Evolutionary conservation across 225 moss, liverwort and hornwort genomes (phyloP), one percentile per base, ranked within the genome.

Genomic region (Sphagnum tenellum): DNA sequence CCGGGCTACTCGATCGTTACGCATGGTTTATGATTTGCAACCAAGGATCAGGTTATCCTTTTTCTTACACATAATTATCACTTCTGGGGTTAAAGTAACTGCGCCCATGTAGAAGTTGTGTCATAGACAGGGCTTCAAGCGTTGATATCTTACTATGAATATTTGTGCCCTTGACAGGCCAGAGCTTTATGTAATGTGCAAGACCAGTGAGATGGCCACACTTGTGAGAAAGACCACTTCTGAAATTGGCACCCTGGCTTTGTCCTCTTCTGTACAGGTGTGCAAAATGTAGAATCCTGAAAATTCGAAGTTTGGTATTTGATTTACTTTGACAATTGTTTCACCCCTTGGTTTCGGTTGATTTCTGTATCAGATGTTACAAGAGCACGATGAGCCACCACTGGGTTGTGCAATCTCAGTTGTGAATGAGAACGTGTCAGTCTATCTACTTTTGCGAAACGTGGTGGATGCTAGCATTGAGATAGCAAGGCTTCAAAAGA

Each of bases 11-110:
- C 79, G 89, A 51, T 85, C 85, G 49, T 67, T 94, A 9, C 91
- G 91, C 46, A 94, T 88, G 91, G 83, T 77, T 8, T 91, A 87
- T 70, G 87, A 83, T 59, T 69, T 94, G 73, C 91, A 86, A 61
- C 83, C 89, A 29, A 91, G 75, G 75, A 78, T 86, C 69, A 84
- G 82, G 94, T 91, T 71, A 29, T 46, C 48, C 9, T 52, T 50
- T n/a, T 46, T 64, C 46, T 7, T 64, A n/a, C 48, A 52, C 52
- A 52, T 5, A 52, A 52, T 52, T 52, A 6, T 50, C 47, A 7
- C 47, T 10, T 13, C 8, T 64, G 64, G 44, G 29, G 29, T 29
- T 29, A 1, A 29, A 29, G 29, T 29, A 29, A 29, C 29, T 29
- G 29, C 29, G 1, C 29, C 29, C 29, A 29, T 29, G 29, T 29